phyloP scores from a whole-genome alignment of 192 early-diverging fungal species.

The Coemansia sp. region DNA sequence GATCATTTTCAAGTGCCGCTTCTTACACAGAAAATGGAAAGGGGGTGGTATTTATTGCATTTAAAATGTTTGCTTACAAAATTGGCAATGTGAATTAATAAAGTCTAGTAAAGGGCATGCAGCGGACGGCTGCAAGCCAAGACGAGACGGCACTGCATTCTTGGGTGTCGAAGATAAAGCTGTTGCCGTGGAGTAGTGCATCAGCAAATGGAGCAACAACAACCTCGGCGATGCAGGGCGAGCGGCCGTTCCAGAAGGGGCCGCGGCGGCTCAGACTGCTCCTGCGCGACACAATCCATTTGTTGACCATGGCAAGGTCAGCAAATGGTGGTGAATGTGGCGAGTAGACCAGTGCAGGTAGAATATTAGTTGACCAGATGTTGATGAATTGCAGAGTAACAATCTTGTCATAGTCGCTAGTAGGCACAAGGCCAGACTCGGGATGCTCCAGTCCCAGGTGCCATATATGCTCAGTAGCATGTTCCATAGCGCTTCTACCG shows the following conservation, averaged over 20 bases:
- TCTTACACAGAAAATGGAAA: too few relatives aligned
- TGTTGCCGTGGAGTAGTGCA: constrained; percentile 9
- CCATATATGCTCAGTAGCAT: constrained; percentile 18
- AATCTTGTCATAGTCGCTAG: constrained; percentile 14
- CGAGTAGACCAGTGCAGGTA: constrained; percentile 11
- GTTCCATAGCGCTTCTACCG: constrained; percentile 2
- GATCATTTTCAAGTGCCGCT: too few relatives aligned
- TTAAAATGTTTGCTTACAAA: neutral
- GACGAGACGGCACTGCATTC: constrained; percentile 15
- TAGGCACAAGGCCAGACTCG: constrained; percentile 23
- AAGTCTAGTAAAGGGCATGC: neutral
- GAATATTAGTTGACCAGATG: constrained; percentile 10
- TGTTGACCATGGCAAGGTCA: constrained; percentile 25
- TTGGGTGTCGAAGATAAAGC: constrained; percentile 12
- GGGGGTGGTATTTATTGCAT: too few relatives aligned
- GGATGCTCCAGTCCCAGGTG: constrained; percentile 20
- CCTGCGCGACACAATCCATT: constrained; percentile 13
- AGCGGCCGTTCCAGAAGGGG: constrained; percentile 29
- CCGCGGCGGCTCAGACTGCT: constrained; percentile 15
- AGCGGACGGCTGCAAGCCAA: constrained; percentile 27
- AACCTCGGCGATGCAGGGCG: constrained; percentile 15
- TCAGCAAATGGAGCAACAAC: constrained; percentile 30
- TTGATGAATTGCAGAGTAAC: constrained; percentile 19
- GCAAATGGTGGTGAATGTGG: neutral
- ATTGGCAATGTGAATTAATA: neutral